These are phyloP conservation scores for Auriscalpium orientale DNA, from an alignment of 768 basidiomycete genomes.

Conservation along the genomic window DNA sequence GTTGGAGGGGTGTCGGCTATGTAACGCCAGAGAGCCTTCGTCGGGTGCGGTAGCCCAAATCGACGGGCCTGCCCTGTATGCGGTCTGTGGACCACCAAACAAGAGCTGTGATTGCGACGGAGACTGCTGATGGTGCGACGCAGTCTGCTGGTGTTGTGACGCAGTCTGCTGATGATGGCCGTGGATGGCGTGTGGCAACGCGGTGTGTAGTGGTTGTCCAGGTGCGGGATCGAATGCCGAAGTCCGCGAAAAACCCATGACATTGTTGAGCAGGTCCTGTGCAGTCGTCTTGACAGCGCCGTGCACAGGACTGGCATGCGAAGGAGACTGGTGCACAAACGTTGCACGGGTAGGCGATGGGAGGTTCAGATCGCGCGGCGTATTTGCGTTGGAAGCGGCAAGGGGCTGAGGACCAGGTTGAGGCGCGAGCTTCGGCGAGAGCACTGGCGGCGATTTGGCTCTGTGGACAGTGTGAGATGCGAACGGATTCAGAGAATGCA, in stretches of 20 bases:
- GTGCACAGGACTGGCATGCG: conserved; percentile 14
- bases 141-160: conserved; percentile 11
- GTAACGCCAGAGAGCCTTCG: conserved; percentile 23
- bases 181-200: conserved; percentile 2
- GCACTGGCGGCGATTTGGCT: conserved; percentile 9
- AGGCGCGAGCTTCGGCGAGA: conserved; percentile 3
- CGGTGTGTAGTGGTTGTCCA: neutral
- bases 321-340: conserved; percentile 16
- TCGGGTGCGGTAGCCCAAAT: conserved; percentile 64
- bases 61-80: conserved; percentile 39
- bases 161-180: conserved; percentile 9
- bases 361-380: neutral
- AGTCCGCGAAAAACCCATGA: conserved; percentile 32
- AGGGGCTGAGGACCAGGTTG: neutral
- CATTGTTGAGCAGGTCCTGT: conserved; percentile 55
- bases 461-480: conserved; percentile 1
- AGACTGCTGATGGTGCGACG: conserved; percentile 8
- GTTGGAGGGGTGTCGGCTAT: conserved; percentile 7
- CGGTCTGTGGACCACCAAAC: conserved; percentile 32
- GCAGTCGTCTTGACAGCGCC: conserved; percentile 42
- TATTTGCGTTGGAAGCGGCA: too few relatives aligned
- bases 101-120: conserved; percentile 38
- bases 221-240: conserved; percentile 11
- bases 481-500: neutral
- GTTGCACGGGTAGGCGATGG: conserved; percentile 23